phyloP scores from a whole-genome alignment of 2,329 filamentous ascomycete species.

The Calonectria pseudoturangicola region DNA sequence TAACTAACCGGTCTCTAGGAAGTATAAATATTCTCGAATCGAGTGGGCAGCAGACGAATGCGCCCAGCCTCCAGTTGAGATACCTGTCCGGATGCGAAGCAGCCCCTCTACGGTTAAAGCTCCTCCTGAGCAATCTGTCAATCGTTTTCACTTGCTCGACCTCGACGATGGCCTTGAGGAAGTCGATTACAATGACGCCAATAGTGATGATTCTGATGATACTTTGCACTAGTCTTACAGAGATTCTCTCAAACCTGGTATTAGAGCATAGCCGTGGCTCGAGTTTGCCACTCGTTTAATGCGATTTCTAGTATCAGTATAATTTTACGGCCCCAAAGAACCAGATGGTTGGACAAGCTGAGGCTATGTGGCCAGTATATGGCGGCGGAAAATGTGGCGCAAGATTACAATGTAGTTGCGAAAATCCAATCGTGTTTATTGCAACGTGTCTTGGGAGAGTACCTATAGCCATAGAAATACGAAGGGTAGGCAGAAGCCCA shows the following conservation, averaged over 20 bases:
- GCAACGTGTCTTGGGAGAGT: neutral
- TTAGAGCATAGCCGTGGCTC: neutral
- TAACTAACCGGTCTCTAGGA: slow-evolving; percentile 60
- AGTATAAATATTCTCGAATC: slow-evolving; percentile 82
- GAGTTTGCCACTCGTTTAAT: neutral
- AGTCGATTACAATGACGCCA: slow-evolving; percentile 29
- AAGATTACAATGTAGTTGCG: neutral
- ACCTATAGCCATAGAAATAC: too few species aligned
- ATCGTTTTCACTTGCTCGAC: slow-evolving; percentile 78
- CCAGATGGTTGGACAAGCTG: neutral
- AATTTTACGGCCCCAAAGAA: neutral
- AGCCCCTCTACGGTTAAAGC: neutral
- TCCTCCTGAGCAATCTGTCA: slow-evolving; percentile 62
- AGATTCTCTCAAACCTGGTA: neutral
- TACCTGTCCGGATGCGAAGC: slow-evolving; percentile 37
- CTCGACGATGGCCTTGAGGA: slow-evolving; percentile 66
- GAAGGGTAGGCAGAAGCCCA: too few species aligned
- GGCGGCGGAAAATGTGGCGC: neutral
- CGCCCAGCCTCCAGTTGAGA: slow-evolving; percentile 70
- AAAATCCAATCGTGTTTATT: neutral
- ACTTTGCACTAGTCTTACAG: neutral
- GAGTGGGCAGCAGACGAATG: slow-evolving; percentile 85
- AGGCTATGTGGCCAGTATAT: neutral
- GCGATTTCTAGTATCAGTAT: neutral
- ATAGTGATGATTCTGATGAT: slow-evolving; percentile 31